Base-by-base conservation (phyloP, 306 rosid species). In the Prunus armeniaca region DNA sequence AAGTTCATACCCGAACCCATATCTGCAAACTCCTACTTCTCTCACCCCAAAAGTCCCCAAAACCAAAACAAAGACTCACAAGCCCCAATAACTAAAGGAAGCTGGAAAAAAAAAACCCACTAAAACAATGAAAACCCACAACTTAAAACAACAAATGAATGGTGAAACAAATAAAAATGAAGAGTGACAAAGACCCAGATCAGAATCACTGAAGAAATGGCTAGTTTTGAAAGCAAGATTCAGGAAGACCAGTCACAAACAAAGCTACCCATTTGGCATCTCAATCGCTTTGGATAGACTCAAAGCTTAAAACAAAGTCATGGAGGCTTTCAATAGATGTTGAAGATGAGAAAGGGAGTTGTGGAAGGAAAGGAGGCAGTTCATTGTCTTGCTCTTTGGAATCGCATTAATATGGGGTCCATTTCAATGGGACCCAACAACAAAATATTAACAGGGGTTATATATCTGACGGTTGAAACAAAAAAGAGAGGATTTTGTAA, bases 1-100 rank as follows among this genome's bases (percentile, higher is more conserved):
- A 90, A 84, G 85, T 92, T 92, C 79, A 87, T 86, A 69, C 82
- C 76, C 4, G 88, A 51, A 81, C 87, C 79, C 86, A 85, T 80
- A 72, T 78, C 84, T 81, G 58, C 74, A 72, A 69, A 25, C 32
- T 46, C 81, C 63, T 47, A 18, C 20, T 25, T 69, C 43, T 28
- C 67, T 61, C 73, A 69, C 34, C 34, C 71, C 84, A 73, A 73
- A 6, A 61, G 2, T 18, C 41, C 41, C 65, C 65, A 61, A 61
- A 49, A 64, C 70, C 74, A 60, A 57, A 72, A 32, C 62, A 63
- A 71, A 79, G 43, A 43, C 24, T 56, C 69, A 47, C 58, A 72
- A 41, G 66, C 78, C 22, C 18, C n/a, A 32, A 52, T 12, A 66
- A n/a, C 58, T 20, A 9, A 61, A 71, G 32, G 47, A 55, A 69